phyloP scores from a whole-genome alignment of 257 asterid species.

The Solanum peruvianum region DNA sequence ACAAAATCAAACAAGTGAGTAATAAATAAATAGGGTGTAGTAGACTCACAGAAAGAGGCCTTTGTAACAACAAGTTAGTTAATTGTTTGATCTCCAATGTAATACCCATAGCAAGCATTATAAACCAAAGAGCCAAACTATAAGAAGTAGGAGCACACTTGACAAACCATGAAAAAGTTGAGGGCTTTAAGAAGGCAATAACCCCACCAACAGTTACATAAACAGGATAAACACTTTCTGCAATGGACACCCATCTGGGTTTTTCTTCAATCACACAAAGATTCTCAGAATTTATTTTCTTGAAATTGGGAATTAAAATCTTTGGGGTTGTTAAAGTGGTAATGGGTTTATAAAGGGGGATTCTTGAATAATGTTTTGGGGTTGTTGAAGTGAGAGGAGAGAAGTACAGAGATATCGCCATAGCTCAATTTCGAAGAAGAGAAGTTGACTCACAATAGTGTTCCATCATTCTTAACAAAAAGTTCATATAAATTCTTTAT shows the following conservation, averaged over 20 bases:
- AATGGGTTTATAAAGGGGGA: neutral
- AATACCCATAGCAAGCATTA: constrained; percentile 85
- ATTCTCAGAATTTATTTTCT: neutral
- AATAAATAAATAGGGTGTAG: no score
- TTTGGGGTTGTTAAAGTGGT: neutral
- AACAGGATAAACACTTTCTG: neutral
- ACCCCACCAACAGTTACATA: neutral
- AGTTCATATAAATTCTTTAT: no score
- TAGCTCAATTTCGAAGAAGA: neutral
- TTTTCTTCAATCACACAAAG: neutral
- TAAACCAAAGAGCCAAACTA: constrained; percentile 66
- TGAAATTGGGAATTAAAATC: neutral
- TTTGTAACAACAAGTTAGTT: no score
- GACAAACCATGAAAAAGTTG: constrained; percentile 74
- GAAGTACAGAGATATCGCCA: neutral
- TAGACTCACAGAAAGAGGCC: no score
- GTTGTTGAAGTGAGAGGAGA: neutral
- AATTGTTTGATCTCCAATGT: constrained; percentile 30
- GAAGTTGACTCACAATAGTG: no score
- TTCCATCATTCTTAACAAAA: neutral
- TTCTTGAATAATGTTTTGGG: neutral
- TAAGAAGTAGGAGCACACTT: constrained; percentile 56
- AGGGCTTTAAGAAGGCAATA: constrained; percentile 13
- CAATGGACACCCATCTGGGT: neutral
- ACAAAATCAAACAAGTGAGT: no score